These are phyloP conservation scores for Candida suzukii DNA, from an alignment of 805 yeast species.

Conservation along the genomic window DNA sequence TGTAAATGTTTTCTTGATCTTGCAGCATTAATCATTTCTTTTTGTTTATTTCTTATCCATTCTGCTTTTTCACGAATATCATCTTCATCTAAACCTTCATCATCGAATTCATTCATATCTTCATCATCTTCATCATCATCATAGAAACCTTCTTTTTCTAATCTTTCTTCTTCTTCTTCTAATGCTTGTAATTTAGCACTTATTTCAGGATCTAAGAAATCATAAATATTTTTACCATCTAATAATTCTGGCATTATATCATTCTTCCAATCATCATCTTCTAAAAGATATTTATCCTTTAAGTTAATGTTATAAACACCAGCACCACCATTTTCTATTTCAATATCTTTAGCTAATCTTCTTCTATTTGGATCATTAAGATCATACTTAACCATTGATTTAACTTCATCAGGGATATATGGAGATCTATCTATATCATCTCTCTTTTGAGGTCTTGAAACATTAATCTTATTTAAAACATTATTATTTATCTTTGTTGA, in stretches of 20 bases:
- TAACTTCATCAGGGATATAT: conserved; percentile 72
- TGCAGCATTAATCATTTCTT: conserved; percentile 84
- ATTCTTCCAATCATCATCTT: conserved; percentile 96
- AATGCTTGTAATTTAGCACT: conserved; percentile 87
- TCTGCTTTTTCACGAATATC: conserved; percentile 79
- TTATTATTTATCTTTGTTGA: conserved; percentile 80
- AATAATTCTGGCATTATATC: conserved; percentile 95
- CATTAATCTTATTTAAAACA: conserved; percentile 92
- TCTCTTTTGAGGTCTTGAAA: conserved; percentile 81
- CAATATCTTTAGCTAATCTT: conserved; percentile 78
- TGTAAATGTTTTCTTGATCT: conserved; percentile 81
- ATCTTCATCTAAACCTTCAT: conserved; percentile 48
- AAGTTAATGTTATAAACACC: conserved; percentile 94
- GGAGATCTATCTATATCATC: conserved; percentile 81
- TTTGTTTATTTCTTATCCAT: conserved; percentile 95
- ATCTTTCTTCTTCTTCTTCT: conserved; percentile 94
- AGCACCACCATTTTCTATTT: conserved; percentile 95
- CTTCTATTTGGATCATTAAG: conserved; percentile 76
- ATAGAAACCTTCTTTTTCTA: conserved; percentile 92
- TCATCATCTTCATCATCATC: conserved; percentile 66
- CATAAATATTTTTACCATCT: conserved; percentile 95
- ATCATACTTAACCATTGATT: conserved; percentile 59
- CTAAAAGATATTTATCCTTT: conserved; percentile 86
- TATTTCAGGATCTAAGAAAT: conserved; percentile 94
- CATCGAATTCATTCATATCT: conserved; percentile 57